phyloP scores from a whole-genome alignment of 306 rosid species.

The Mimosa bimucronata region DNA sequence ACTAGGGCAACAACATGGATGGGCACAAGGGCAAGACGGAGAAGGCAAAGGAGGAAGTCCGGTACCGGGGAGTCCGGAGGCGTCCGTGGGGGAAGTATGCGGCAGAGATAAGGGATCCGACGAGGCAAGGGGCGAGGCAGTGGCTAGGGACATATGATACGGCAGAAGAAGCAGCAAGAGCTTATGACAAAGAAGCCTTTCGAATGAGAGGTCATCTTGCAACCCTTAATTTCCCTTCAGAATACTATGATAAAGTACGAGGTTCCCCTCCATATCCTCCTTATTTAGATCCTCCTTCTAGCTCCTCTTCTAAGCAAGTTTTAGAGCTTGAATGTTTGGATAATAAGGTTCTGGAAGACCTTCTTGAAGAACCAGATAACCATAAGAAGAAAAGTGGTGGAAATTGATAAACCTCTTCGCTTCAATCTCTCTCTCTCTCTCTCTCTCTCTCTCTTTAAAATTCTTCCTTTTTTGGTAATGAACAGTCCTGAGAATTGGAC shows the following conservation, averaged over 20 bases:
- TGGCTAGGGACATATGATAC: slow-evolving; percentile 87
- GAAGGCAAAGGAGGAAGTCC: slow-evolving; percentile 53
- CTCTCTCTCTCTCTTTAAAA: background rate
- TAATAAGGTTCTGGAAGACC: slow-evolving; percentile 72
- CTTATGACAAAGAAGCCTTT: slow-evolving; percentile 79
- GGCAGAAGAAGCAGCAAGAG: slow-evolving; percentile 83
- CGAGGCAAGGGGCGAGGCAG: slow-evolving; percentile 67
- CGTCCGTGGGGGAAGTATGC: slow-evolving; percentile 92
- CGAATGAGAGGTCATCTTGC: slow-evolving; percentile 79
- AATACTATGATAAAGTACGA: slow-evolving; percentile 62
- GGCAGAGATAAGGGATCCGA: slow-evolving; percentile 78
- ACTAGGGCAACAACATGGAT: slow-evolving; percentile 40
- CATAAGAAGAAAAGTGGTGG: slow-evolving; percentile 46
- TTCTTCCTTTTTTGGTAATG: background rate
- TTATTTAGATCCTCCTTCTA: slow-evolving; percentile 38
- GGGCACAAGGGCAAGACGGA: slow-evolving; percentile 46
- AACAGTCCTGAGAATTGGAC: slow-evolving; percentile 3
- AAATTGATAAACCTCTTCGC: background rate
- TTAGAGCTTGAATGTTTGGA: slow-evolving; percentile 77
- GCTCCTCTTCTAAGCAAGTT: slow-evolving; percentile 50
- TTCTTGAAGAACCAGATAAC: slow-evolving; percentile 65
- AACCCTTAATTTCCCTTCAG: slow-evolving; percentile 70
- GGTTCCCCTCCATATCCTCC: slow-evolving; percentile 76
- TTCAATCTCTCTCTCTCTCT: background rate
- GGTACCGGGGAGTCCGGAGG: slow-evolving; percentile 67